These are phyloP conservation scores for Pseudogymnoascus sp. DNA, from an alignment of 2,329 filamentous ascomycete genomes.

Conservation along the genomic window DNA sequence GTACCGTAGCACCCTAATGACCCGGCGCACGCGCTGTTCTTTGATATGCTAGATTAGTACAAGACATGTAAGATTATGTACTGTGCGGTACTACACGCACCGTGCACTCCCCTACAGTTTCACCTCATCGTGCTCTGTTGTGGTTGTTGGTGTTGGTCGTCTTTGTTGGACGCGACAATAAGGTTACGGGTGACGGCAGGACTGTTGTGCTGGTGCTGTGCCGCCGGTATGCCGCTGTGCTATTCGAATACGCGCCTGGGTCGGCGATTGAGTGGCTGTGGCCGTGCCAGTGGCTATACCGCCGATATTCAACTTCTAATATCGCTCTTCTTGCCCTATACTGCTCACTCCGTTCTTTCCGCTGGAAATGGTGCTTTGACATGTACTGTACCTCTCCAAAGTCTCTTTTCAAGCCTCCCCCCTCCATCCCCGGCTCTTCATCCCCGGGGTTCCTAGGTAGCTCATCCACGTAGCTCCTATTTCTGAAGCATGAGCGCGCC, in stretches of 20 bases:
- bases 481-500: constrained; percentile 1
- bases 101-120: background rate
- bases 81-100: background rate
- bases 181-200: background rate
- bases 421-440: background rate
- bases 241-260: background rate
- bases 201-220: background rate
- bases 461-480: background rate
- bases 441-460: background rate
- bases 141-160: background rate
- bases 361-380: background rate
- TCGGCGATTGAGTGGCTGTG: background rate
- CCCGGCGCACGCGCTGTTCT: background rate
- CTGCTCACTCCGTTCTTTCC: background rate
- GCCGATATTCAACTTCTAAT: background rate
- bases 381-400: background rate
- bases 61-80: no score
- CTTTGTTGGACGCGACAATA: background rate
- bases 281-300: background rate
- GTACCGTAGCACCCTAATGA: background rate
- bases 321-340: background rate
- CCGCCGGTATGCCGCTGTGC: background rate
- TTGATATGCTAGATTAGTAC: background rate
- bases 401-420: constrained; percentile 1
- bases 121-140: background rate